Evolutionary conservation across 495 filamentous ascomycete genomes (phyloP).

Genomic region (Tuber umbilicatum): DNA sequence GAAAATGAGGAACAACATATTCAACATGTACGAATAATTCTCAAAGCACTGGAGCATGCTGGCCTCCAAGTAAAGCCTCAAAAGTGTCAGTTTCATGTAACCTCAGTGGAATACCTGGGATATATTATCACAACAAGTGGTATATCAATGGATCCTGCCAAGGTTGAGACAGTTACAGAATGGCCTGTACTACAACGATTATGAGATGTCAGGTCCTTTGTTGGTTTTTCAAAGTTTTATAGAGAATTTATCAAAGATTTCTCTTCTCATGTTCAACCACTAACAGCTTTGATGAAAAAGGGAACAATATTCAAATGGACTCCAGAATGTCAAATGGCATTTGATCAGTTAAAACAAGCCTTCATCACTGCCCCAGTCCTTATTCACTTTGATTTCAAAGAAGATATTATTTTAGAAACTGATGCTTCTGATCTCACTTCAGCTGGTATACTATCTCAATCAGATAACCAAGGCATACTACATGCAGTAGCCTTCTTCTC

Average conservation of each 20-base stretch:
- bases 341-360: background rate
- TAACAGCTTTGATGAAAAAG: background rate
- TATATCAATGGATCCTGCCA: background rate
- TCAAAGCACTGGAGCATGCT: background rate
- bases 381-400: conserved; percentile 20
- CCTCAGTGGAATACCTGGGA: background rate
- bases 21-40: conserved; percentile 5
- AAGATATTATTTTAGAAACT: conserved; percentile 20
- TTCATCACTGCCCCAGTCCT: background rate
- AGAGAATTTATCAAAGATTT: background rate
- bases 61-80: background rate
- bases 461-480: background rate
- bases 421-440: conserved; percentile 14
- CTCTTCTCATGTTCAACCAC: background rate
- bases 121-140: background rate
- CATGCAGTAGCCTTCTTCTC: too few species aligned
- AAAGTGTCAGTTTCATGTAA: conserved; percentile 2
- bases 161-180: conserved; percentile 8
- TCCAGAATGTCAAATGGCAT: background rate
- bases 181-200: conserved; percentile 17
- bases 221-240: conserved; percentile 27
- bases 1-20: conserved; percentile 23
- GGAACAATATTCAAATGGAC: background rate
- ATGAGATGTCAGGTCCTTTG: conserved; percentile 22
- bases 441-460: background rate